Conservation (phyloP, 495 filamentous ascomycete species). For the Podospora pseudoanserina region DNA sequence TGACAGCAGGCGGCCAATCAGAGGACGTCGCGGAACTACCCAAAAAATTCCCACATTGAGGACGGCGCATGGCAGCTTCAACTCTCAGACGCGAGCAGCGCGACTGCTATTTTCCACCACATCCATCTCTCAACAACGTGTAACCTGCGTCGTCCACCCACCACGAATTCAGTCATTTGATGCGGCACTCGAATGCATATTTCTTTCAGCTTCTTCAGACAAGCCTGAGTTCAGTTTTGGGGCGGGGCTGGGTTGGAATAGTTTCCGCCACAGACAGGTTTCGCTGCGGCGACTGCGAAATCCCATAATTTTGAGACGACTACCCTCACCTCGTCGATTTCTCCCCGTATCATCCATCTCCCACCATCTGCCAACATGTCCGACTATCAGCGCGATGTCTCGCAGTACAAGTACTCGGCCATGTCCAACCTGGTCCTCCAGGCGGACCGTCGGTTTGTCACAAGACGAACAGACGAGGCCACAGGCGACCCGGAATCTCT, state of each 20-base stretch:
- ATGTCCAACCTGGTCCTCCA: slow-evolving; percentile 99
- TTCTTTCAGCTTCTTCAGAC: slow-evolving; percentile 9
- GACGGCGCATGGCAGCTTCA: background rate
- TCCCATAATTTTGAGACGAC: background rate
- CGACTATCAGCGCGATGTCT: slow-evolving; percentile 82
- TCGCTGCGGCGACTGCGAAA: background rate
- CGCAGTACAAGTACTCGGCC: slow-evolving; percentile 99
- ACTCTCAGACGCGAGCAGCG: background rate
- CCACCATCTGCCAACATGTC: slow-evolving; percentile 56
- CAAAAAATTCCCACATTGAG: background rate
- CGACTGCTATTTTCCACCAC: slow-evolving; percentile 11
- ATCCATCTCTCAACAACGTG: slow-evolving; percentile 7
- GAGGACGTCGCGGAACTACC: background rate
- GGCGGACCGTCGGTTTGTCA: slow-evolving; percentile 94
- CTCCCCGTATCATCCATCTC: background rate
- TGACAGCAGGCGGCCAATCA: background rate
- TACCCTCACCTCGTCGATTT: background rate
- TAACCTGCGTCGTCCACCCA: background rate
- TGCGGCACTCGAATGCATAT: slow-evolving; percentile 16
- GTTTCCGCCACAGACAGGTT: slow-evolving; percentile 14
- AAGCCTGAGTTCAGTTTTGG: slow-evolving; percentile 21
- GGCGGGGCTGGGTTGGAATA: slow-evolving; percentile 18
- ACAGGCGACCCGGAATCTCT: slow-evolving; percentile 97
- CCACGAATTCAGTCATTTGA: slow-evolving; percentile 15
- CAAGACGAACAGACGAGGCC: slow-evolving; percentile 85